These are phyloP conservation scores for Dysphania ambrosioides DNA, from an alignment of 148 eudicot species.

Conservation along the genomic window DNA sequence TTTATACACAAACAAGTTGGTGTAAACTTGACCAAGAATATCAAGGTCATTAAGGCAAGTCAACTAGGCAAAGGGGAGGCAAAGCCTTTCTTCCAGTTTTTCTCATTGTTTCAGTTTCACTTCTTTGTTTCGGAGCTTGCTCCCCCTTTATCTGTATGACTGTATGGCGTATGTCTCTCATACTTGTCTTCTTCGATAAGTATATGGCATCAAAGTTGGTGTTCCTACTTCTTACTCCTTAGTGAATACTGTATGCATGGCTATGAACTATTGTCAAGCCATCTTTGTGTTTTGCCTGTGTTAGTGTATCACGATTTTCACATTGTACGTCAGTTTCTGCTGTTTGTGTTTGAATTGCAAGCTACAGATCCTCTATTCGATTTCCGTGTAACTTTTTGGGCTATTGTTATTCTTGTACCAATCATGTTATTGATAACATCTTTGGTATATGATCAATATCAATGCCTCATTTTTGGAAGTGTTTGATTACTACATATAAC, in stretches of 20 bases:
- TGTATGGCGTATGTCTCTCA: background rate
- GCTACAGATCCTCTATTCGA: background rate
- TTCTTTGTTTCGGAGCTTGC: background rate
- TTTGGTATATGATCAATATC: background rate
- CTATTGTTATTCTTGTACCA: too few species aligned
- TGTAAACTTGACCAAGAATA: constrained; percentile 5
- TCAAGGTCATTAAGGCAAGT: constrained; percentile 51
- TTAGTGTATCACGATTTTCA: background rate
- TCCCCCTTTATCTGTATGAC: background rate
- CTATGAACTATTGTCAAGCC: background rate
- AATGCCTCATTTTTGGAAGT: background rate
- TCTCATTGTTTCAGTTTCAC: constrained; percentile 6
- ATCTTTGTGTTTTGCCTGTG: background rate
- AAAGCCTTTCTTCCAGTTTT: constrained; percentile 88
- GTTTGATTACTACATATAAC: background rate
- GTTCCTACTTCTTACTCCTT: background rate
- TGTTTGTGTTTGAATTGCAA: background rate
- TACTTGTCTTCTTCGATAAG: background rate
- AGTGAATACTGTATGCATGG: background rate
- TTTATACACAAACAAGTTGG: background rate
- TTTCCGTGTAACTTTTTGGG: too few species aligned
- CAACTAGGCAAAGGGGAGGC: constrained; percentile 88
- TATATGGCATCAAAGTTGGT: background rate
- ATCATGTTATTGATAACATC: background rate
- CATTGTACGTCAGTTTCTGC: background rate